Percentiles rank a stretch among this genome's conserved stretches.
Conservation (phyloP, 2,329 filamentous ascomycete genomes). For the Stagonosporopsis vannaccii region DNA sequence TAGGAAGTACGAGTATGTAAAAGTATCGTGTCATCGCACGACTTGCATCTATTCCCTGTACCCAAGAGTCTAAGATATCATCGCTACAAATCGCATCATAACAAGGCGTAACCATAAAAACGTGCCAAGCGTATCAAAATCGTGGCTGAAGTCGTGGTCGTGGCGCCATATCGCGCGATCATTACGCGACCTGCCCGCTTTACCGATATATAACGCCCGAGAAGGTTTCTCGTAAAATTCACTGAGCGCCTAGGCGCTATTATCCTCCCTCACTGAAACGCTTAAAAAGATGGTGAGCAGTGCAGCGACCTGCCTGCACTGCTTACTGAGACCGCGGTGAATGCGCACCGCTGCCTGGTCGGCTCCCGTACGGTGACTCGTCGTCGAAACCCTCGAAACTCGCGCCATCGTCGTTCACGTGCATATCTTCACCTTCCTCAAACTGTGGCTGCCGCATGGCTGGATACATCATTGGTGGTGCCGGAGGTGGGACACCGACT, state of each 20-base stretch:
- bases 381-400: constrained; percentile 45
- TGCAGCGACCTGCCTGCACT: background rate
- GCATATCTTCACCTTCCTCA: constrained; percentile 32
- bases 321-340: constrained; percentile 30
- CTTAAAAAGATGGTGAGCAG: background rate
- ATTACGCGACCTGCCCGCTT: constrained; percentile 16
- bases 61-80: constrained; percentile 19
- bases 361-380: constrained; percentile 34
- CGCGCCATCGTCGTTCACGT: constrained; percentile 38
- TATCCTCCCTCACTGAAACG: constrained; percentile 7
- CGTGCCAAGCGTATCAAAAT: constrained; percentile 14
- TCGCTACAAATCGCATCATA: constrained; percentile 19
- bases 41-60: constrained; percentile 16
- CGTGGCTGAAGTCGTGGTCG: constrained; percentile 18
- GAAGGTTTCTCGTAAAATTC: background rate
- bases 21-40: constrained; percentile 10
- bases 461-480: constrained; percentile 32
- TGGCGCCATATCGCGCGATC: constrained; percentile 20
- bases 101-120: background rate
- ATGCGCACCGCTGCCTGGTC: constrained; percentile 29
- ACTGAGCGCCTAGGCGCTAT: background rate
- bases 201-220: constrained; percentile 16
- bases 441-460: constrained; percentile 32
- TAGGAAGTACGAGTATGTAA: background rate
- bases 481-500: constrained; percentile 47